Evolutionary conservation across 352 stramenopile genomes (phyloP).

Genomic region (Peronospora belbahrii): DNA sequence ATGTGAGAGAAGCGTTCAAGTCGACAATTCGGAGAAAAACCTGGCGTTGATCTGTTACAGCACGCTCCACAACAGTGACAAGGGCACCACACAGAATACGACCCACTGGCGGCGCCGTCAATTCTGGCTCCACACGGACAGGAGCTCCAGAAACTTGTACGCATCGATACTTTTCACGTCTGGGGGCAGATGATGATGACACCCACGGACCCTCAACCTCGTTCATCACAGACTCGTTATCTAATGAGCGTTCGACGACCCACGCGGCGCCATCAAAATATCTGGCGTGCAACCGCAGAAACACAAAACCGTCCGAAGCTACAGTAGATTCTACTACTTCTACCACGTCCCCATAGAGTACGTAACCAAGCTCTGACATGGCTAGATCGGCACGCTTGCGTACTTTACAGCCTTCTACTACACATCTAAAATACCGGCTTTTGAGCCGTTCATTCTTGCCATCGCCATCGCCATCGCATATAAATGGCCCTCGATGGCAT

Average conservation of each 20-base stretch:
- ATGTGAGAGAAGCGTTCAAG: not conserved
- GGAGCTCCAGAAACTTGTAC: conserved; percentile 63
- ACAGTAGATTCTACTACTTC: conserved; percentile 52
- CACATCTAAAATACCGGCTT: conserved; percentile 48
- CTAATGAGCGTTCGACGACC: conserved; percentile 66
- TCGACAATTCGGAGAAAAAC: conserved; percentile 45
- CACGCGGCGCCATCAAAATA: conserved; percentile 68
- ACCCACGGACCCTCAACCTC: conserved; percentile 43
- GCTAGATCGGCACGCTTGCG: conserved; percentile 38
- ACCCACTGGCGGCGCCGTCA: conserved; percentile 47
- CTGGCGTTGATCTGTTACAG: conserved; percentile 54
- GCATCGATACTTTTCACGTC: conserved; percentile 42
- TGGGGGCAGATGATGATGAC: not conserved
- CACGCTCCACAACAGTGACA: conserved; percentile 43
- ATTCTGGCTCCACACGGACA: conserved; percentile 43
- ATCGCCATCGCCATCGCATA: not conserved
- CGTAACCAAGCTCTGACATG: conserved; percentile 61
- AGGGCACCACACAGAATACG: conserved; percentile 49
- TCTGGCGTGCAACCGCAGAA: conserved; percentile 45
- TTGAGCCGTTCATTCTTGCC: not conserved
- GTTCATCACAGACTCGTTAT: conserved; percentile 74
- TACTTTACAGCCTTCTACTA: conserved; percentile 74
- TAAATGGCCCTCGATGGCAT: conserved; percentile 40
- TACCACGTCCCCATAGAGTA: conserved; percentile 69
- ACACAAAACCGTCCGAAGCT: conserved; percentile 44